phyloP scores from a whole-genome alignment of 2,329 filamentous ascomycete species.

The Ophiostoma australiae region DNA sequence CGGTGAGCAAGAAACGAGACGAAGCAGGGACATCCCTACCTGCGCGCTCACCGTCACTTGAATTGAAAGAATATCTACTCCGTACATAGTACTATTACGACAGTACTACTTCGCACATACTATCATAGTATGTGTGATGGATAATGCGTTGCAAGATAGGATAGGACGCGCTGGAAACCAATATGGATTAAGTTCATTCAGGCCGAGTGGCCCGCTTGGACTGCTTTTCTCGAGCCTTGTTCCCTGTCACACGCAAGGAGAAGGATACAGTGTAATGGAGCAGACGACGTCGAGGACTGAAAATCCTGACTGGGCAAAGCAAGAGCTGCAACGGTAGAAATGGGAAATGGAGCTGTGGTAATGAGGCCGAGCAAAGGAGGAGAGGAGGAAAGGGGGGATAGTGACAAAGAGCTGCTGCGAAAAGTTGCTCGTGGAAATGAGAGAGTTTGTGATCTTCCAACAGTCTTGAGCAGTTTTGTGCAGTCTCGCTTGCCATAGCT shows the following conservation, averaged over 20 bases:
- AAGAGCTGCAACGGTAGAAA: slow-evolving; percentile 7
- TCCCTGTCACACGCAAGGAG: slow-evolving; percentile 5
- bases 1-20: neutral
- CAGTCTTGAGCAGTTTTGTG: too few species aligned
- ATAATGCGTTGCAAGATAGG: neutral
- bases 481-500: too few species aligned
- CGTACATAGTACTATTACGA: too few species aligned
- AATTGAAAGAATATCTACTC: neutral
- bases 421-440: neutral
- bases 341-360: neutral
- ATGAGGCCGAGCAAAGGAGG: neutral
- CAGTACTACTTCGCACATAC: too few species aligned
- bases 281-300: neutral
- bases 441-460: too few species aligned
- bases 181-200: neutral
- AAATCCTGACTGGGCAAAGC: neutral
- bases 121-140: neutral
- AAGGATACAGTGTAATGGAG: neutral
- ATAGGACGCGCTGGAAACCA: neutral
- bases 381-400: neutral
- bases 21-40: slow-evolving; percentile 17
- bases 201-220: slow-evolving; percentile 8
- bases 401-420: neutral
- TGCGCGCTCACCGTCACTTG: slow-evolving; percentile 14
- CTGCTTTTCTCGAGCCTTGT: slow-evolving; percentile 9